Base-by-base conservation (phyloP, 2,329 filamentous ascomycete species). In the Cadophora gregata region DNA sequence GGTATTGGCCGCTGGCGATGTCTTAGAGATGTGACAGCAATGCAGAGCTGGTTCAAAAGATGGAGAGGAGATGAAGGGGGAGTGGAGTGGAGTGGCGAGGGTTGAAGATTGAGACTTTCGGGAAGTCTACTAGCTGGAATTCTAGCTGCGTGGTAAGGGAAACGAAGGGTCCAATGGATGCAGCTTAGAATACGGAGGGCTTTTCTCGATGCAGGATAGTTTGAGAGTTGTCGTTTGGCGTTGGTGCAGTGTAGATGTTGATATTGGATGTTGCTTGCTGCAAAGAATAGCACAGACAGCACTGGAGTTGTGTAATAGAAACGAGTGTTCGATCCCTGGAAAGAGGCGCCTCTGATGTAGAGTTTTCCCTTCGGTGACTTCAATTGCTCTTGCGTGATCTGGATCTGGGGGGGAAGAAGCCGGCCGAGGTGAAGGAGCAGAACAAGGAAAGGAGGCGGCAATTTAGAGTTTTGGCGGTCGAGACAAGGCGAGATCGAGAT, bases 101-200 rank as follows among this genome's bases (percentile, higher is more conserved):
- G n/a, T 59, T 64, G 36, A 29, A 59, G 55, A 16, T 29, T 64
- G 55, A 64, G 62, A 64, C 55, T 42, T 33, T 58, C 38, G 16
- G 53, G 60, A 55, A 42, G 38, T 27, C 19, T 19, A 48, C 27
- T 36, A 45, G 47, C 21, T 25, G 14, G 25, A 38, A 53, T n/a
- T 55, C 27, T 59, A 27, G 24, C 38, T 59, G 33, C 21, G 25
- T 19, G 6, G 51, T 16, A 16, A 36, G 29, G 19, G n/a, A 38
- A 25, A n/a, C n/a, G n/a, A 58, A 21, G 53, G 53, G 31, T 25
- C 16, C 31, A 38, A 36, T 14, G n/a, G 31, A 38, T 38, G 53
- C 31, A 38, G 31, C 42, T 19, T 5, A 47, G 19, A 21, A 47
- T 47, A 47, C 42, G n/a, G 42, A 6, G 6, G 42, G n/a, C 8